Percentiles rank a stretch among this genome's conserved stretches.
Evolutionary conservation across 768 basidiomycete genomes (phyloP).

Genomic region (Amanita fuliginea): DNA sequence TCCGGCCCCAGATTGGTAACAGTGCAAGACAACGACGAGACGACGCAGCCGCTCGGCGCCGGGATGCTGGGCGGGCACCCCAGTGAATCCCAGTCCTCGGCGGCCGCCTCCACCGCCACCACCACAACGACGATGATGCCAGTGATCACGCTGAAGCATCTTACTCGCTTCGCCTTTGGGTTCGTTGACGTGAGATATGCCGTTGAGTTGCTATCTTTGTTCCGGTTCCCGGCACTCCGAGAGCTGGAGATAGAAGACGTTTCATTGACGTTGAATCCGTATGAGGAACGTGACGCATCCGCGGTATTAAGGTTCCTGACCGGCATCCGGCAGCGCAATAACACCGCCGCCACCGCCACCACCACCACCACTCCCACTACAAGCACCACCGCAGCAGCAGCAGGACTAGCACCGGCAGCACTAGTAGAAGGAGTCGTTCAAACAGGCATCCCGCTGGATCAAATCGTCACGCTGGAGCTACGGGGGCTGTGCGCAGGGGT

Average conservation of each 20-base stretch:
- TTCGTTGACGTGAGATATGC: slow-evolving; percentile 31
- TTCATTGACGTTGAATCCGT: slow-evolving; percentile 13
- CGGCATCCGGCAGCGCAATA: background rate
- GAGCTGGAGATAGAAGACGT: slow-evolving; percentile 36
- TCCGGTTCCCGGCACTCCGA: slow-evolving; percentile 26
- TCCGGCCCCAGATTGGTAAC: slow-evolving; percentile 33
- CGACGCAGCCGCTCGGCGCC: background rate
- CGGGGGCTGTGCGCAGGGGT: slow-evolving; percentile 2
- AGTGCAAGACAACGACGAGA: background rate
- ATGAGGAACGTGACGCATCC: slow-evolving; percentile 4
- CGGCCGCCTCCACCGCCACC: background rate
- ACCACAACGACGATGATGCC: no score
- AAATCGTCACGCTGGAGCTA: slow-evolving; percentile 2
- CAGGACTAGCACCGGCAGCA: no score
- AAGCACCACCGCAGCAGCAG: no score
- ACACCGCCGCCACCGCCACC: background rate
- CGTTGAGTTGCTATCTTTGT: slow-evolving; percentile 23
- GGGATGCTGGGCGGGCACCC: no score
- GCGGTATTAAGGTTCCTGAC: slow-evolving; percentile 3
- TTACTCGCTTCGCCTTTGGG: slow-evolving; percentile 28
- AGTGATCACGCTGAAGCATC: slow-evolving; percentile 7
- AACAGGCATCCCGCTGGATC: background rate
- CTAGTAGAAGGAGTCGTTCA: no score
- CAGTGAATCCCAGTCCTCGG: background rate
- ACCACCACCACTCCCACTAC: no score